Evolutionary conservation across 2,329 filamentous ascomycete genomes (phyloP).

Genomic region (Cytospora schulzeri): DNA sequence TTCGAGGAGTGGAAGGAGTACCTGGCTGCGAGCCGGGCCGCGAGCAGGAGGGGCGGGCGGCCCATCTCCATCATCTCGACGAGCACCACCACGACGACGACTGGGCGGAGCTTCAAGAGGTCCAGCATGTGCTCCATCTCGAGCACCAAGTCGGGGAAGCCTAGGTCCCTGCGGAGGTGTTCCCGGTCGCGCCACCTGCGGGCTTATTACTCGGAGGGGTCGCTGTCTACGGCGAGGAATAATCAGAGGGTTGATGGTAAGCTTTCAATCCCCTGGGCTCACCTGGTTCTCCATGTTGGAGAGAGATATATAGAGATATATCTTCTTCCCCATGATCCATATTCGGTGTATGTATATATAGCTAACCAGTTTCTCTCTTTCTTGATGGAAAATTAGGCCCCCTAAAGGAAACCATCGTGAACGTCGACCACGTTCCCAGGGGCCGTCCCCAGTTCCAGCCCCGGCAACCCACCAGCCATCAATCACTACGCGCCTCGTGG

Average conservation of each 20-base stretch:
- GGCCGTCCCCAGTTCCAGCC: not conserved
- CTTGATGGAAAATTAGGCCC: too few species aligned
- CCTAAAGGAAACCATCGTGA: constrained; percentile 6
- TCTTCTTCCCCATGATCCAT: too few species aligned
- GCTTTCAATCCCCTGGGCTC: too few species aligned
- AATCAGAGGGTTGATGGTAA: not conserved
- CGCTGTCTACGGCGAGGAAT: constrained; percentile 7
- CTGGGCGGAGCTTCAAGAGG: constrained; percentile 10
- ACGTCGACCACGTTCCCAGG: constrained; percentile 6
- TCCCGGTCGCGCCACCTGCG: constrained; percentile 25
- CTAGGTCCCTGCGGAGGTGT: constrained; percentile 22
- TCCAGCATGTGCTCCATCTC: constrained; percentile 23
- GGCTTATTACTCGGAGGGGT: constrained; percentile 25
- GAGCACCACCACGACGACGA: constrained; percentile 1
- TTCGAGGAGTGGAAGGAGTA: constrained; percentile 23
- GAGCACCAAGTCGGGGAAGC: constrained; percentile 16
- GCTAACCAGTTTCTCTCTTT: too few species aligned
- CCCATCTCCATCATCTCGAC: constrained; percentile 21
- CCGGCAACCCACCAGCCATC: constrained; percentile 12
- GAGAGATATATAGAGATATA: too few species aligned
- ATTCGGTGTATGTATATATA: too few species aligned
- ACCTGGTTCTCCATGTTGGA: not conserved
- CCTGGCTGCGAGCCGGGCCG: constrained; percentile 10
- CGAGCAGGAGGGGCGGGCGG: constrained; percentile 6
- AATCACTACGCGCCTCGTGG: constrained; percentile 12